A percentile compares a stretch with the other conserved stretches of the same genome.
Evolutionary conservation across 148 eudicot genomes (phyloP).

Genomic region (Suaeda aralocaspica): DNA sequence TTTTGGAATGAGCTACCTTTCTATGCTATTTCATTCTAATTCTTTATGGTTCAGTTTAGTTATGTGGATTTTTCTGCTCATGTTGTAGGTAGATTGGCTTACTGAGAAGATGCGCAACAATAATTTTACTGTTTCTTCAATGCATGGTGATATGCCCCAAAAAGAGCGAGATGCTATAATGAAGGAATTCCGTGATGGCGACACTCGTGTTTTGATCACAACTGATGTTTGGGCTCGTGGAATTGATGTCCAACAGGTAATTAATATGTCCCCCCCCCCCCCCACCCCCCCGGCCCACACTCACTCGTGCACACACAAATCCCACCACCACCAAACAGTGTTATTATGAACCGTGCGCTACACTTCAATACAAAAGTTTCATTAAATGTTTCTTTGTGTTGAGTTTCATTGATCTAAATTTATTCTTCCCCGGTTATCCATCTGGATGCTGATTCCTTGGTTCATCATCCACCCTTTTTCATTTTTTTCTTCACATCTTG

Average conservation of each 20-base stretch:
- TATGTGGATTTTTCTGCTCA: neutral
- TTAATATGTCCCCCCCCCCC: neutral
- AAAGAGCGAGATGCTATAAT: conserved; percentile 97
- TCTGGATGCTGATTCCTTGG: neutral
- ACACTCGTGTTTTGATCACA: conserved; percentile 88
- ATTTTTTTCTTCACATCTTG: neutral
- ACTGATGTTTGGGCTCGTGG: conserved; percentile 99
- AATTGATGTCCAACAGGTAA: conserved; percentile 95
- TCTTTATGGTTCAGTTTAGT: neutral
- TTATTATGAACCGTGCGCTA: too few relatives aligned
- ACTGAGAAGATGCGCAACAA: conserved; percentile 90
- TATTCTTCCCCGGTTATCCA: neutral
- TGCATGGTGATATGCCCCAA: conserved; percentile 99
- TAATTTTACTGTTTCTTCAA: conserved; percentile 90
- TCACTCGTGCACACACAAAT: too few relatives aligned
- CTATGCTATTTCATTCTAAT: neutral
- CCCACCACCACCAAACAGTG: too few relatives aligned
- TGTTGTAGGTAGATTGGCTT: conserved; percentile 83
- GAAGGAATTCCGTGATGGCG: conserved; percentile 73
- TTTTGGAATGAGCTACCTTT: conserved; percentile 1
- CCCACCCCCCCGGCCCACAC: too few relatives aligned
- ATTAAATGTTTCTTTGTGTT: too few relatives aligned
- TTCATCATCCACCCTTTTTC: neutral
- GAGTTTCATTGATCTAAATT: too few relatives aligned
- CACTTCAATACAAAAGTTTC: too few relatives aligned